Base-by-base conservation (phyloP, 1,284 basidiomycete genomes). In the Cutaneotrichosporon spelunceum region DNA sequence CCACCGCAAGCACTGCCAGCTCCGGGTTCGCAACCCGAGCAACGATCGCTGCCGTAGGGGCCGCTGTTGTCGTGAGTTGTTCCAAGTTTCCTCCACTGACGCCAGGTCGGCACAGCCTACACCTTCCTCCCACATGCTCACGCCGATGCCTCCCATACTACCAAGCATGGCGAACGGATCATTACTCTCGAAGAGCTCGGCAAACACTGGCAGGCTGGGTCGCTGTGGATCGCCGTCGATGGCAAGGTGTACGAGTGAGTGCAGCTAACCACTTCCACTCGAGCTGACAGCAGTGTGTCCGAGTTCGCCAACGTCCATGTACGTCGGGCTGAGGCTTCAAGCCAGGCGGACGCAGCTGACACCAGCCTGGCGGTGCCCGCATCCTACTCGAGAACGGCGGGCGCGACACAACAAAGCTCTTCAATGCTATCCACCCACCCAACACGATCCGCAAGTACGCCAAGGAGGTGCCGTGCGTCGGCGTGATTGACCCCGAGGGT, bases 401-500 rank as follows among this genome's bases (percentile, higher is more conserved):
- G 23, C 70, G 67, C 45, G 72, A 76, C 47, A 70, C 70, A 5
- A 24, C 19, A 52, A 68, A 60, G 44, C 49, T 71, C 23, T 71
- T 68, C 66, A 60, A 68, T 53, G 60, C 59, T 19, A 68, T 70
- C 42, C 68, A 70, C 59, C 65, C 65, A 3, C 55, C 63, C 1
- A 64, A 63, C 14, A 72, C 72, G 13, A 57, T 73, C 19, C 65
- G 71, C 52, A 64, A 67, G 57, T 67, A 70, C 52, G 29, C 66
- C 23, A 55, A 54, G 30, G 47, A 57, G 30, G 60, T 62, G 23
- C 59, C 64, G 42, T 96, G 94, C 75, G 81, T 99, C 30, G 78
- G 84, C 60, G 95, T 99, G 78, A 85, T 99, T 21, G 90, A 99
- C 14, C 85, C 87, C 68, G 84, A 93, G 57, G 87, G 88, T 3